Evolutionary conservation across 345 rosid species (phyloP), one percentile per base, ranked within the genome.

Genomic region (Camelina sativa): DNA sequence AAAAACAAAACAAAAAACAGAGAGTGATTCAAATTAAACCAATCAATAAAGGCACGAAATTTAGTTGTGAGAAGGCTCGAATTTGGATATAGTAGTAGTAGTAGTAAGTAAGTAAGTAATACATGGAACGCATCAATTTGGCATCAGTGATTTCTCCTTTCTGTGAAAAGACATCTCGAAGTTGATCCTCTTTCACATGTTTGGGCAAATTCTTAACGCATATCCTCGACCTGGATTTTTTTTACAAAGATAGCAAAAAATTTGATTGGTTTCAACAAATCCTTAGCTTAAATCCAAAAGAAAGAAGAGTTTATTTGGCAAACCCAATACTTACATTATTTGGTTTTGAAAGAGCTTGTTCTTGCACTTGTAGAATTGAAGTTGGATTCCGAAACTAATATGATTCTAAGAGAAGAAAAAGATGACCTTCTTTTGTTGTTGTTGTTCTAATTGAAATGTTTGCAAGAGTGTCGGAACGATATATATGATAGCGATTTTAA

Each of bases 141-240:
- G 83, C 88, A 40, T 92, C 97, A 0, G 93, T 95, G 40, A 90
- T 80, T 78, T 95, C 97, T 67, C 96, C 97, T 62, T 87, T 92
- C 84, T 79, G 82, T 2, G 99, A 90, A 72, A 90, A 90, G 23
- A 80, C 15, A 22, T 87, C 92, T 5, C 91, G 84, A 34, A 95
- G 83, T 20, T 87, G 87, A 61, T 84, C 90, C 82, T 85, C 97
- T 11, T 74, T 72, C 53, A 86, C 84, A 66, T 84, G 74, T 68
- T 84, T 89, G 4, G 99, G 93, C 71, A 95, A 81, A 80, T 83
- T 88, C 82, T 92, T 95, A 58, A 92, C 91, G 62, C 91, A 86
- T 17, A 95, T 89, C 63, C 97, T 84, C 15, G 99, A 92, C 99
- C 97, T 86, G 65, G 15, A 72, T 23, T 4, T 61, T 22, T 8